Conservation (phyloP, 805 yeast genomes). For the Zygotorulaspora sp. region DNA sequence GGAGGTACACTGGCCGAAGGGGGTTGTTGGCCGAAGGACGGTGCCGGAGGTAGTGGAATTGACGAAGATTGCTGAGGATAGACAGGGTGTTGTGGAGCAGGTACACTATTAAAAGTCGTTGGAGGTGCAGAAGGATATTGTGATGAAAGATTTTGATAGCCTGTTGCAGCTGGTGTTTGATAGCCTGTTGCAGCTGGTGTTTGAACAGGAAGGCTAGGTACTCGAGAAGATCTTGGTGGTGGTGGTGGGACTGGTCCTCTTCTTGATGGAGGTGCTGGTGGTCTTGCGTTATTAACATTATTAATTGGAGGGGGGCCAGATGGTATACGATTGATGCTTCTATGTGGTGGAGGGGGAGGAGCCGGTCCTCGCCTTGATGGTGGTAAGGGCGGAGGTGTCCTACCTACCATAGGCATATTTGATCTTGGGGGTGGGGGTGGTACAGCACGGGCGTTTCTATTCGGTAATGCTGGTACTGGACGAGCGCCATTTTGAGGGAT, state of each 20-base stretch:
- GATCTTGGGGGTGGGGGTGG: conserved; percentile 21
- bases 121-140: conserved; percentile 21
- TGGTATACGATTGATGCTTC: conserved; percentile 8
- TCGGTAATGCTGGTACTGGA: conserved; percentile 23
- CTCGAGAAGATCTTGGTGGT: conserved; percentile 13
- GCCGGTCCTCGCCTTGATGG: conserved; percentile 25
- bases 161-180: conserved; percentile 12
- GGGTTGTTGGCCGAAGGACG: conserved; percentile 18
- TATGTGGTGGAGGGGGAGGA: conserved; percentile 26
- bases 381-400: conserved; percentile 23
- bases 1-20: conserved; percentile 8
- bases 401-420: conserved; percentile 6
- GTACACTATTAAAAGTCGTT: conserved; percentile 11
- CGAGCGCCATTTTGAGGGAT: conserved; percentile 8
- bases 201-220: conserved; percentile 1
- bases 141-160: conserved; percentile 20
- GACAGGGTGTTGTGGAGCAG: conserved; percentile 7
- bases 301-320: conserved; percentile 10
- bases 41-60: conserved; percentile 23
- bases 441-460: conserved; percentile 18
- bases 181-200: conserved; percentile 6
- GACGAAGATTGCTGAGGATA: conserved; percentile 13
- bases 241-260: conserved; percentile 30
- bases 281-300: conserved; percentile 9
- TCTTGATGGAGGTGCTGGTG: conserved; percentile 29